Evolutionary conservation across 768 basidiomycete species (phyloP).

Genomic region (Psilocybe cyanescens): DNA sequence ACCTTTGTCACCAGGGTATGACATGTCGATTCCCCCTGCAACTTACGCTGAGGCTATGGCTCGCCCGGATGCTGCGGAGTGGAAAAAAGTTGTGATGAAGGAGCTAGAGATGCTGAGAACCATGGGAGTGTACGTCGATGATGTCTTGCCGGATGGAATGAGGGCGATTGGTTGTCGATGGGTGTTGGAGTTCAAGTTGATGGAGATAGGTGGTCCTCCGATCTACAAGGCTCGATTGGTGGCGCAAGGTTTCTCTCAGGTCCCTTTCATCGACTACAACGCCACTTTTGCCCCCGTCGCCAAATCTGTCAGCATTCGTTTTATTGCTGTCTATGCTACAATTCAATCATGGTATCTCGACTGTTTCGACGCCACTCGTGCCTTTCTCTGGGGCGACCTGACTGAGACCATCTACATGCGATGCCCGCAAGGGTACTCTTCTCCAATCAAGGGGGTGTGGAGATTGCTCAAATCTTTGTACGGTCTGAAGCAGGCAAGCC

Average conservation of each 20-base stretch:
- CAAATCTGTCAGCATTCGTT: background rate
- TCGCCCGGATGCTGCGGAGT: slow-evolving; percentile 13
- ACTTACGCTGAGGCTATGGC: slow-evolving; percentile 2
- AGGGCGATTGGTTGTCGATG: slow-evolving; percentile 32
- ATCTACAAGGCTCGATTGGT: slow-evolving; percentile 37
- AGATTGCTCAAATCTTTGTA: no score
- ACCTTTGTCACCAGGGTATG: background rate
- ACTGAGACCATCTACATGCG: no score
- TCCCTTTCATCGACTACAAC: slow-evolving; percentile 5
- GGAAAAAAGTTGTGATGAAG: slow-evolving; percentile 28
- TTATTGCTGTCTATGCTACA: background rate
- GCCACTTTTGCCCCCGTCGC: no score
- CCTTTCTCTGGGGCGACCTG: slow-evolving; percentile 38
- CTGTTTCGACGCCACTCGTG: slow-evolving; percentile 42
- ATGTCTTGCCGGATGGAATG: slow-evolving; percentile 23
- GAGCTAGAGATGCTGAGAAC: slow-evolving; percentile 27
- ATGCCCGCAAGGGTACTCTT: no score
- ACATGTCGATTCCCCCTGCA: no score
- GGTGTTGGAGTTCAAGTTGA: slow-evolving; percentile 38
- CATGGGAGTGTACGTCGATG: slow-evolving; percentile 33
- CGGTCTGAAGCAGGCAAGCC: no score
- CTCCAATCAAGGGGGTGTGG: no score
- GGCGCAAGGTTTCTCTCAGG: slow-evolving; percentile 31
- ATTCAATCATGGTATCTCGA: slow-evolving; percentile 25
- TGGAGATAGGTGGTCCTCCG: slow-evolving; percentile 33